A percentile compares a stretch with the other conserved stretches of the same genome.
phyloP scores from a whole-genome alignment of 495 filamentous ascomycete species.

The Aspergillus olivimuriae region DNA sequence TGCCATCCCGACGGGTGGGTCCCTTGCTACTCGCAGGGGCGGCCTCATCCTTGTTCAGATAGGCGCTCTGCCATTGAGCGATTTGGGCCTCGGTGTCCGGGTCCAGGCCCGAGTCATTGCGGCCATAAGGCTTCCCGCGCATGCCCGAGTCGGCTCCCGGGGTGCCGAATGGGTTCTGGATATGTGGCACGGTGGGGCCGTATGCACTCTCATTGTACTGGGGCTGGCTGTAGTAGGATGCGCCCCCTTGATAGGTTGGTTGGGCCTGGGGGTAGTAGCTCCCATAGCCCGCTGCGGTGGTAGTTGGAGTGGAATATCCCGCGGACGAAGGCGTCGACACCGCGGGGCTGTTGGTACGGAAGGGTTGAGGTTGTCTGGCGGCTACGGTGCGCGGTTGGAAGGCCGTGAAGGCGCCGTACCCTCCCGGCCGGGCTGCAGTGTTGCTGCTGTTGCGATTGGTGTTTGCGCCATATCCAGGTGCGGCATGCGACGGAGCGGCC shows the following conservation, averaged over 20 bases:
- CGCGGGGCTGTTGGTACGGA: slow-evolving; percentile 35
- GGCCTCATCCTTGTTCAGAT: slow-evolving; percentile 53
- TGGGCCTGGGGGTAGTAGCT: slow-evolving; percentile 31
- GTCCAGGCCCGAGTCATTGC: slow-evolving; percentile 51
- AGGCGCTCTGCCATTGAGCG: slow-evolving; percentile 94
- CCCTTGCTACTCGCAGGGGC: slow-evolving; percentile 19
- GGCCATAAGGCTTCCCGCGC: slow-evolving; percentile 27
- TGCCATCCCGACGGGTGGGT: slow-evolving; percentile 15
- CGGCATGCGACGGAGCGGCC: slow-evolving; percentile 28
- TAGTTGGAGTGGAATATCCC: slow-evolving; percentile 34
- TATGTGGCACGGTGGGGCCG: slow-evolving; percentile 60
- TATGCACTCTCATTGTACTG: slow-evolving; percentile 47
- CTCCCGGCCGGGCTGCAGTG: slow-evolving; percentile 25
- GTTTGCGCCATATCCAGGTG: slow-evolving; percentile 29
- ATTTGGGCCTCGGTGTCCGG: slow-evolving; percentile 89
- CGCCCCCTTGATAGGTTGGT: slow-evolving; percentile 36
- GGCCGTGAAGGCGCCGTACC: slow-evolving; percentile 42
- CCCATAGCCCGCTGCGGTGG: slow-evolving; percentile 24
- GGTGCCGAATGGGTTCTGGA: slow-evolving; percentile 78
- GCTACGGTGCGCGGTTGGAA: slow-evolving; percentile 64
- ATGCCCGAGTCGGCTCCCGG: slow-evolving; percentile 42
- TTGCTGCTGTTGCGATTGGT: too few species aligned
- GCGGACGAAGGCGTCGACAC: slow-evolving; percentile 35
- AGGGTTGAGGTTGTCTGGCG: slow-evolving; percentile 31
- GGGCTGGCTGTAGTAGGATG: slow-evolving; percentile 45